Evolutionary conservation across 306 rosid species (phyloP).

Genomic region (Fragaria ananassa): DNA sequence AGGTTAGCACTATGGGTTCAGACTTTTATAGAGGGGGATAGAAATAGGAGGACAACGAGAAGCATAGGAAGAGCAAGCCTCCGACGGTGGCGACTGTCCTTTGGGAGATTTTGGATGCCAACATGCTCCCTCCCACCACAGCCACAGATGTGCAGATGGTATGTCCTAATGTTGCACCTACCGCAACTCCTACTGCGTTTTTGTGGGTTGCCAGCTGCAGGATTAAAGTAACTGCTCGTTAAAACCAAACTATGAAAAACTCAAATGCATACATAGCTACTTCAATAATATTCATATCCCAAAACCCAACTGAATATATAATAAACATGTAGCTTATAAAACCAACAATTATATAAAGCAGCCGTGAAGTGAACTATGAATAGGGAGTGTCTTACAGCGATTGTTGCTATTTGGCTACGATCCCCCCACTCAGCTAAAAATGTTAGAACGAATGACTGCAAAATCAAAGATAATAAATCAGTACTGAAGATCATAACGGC

Average conservation of each 20-base stretch:
- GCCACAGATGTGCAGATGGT: slow-evolving; percentile 94
- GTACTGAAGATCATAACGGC: neutral
- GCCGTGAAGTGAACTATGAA: slow-evolving; percentile 6
- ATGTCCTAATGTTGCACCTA: slow-evolving; percentile 93
- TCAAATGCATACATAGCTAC: neutral
- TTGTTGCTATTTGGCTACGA: slow-evolving; percentile 99
- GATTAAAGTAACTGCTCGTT: neutral
- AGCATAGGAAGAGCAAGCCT: slow-evolving; percentile 92
- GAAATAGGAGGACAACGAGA: slow-evolving; percentile 90
- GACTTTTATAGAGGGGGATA: slow-evolving; percentile 79
- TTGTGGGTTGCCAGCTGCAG: slow-evolving; percentile 97
- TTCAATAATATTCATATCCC: neutral
- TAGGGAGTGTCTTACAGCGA: slow-evolving; percentile 66
- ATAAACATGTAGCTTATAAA: neutral
- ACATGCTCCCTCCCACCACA: slow-evolving; percentile 94
- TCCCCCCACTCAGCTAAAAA: slow-evolving; percentile 99
- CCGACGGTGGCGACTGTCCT: slow-evolving; percentile 94
- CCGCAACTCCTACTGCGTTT: slow-evolving; percentile 90
- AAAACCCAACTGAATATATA: neutral
- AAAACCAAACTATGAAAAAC: slow-evolving; percentile 7
- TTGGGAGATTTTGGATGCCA: slow-evolving; percentile 95
- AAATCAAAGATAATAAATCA: slow-evolving; percentile 17
- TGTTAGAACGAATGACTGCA: slow-evolving; percentile 88
- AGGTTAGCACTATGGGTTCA: slow-evolving; percentile 26
- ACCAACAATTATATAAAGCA: neutral